Evolutionary conservation across 345 rosid species (phyloP).

Genomic region (Chamaenerion angustifolium): DNA sequence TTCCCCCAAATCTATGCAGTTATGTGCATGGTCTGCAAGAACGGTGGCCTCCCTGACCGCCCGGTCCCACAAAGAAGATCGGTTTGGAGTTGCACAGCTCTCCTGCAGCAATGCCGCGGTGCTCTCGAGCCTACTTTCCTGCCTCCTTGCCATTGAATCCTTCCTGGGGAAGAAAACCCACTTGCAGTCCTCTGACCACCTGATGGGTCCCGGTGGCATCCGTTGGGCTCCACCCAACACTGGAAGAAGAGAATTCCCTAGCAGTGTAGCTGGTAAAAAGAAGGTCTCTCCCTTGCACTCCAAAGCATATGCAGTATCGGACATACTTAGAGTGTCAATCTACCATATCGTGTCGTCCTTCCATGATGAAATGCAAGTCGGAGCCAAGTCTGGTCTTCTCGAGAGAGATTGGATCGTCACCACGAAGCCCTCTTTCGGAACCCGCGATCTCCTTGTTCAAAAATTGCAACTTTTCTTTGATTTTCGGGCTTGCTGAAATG

Average conservation of each 20-base stretch:
- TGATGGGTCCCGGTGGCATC: slow-evolving; percentile 57
- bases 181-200: slow-evolving; percentile 45
- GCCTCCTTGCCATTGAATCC: slow-evolving; percentile 70
- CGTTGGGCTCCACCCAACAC: slow-evolving; percentile 51
- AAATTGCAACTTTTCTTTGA: slow-evolving; percentile 68
- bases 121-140: slow-evolving; percentile 56
- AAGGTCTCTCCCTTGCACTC: slow-evolving; percentile 35
- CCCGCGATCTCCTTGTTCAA: slow-evolving; percentile 48
- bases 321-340: slow-evolving; percentile 60
- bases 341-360: slow-evolving; percentile 57
- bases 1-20: slow-evolving; percentile 19
- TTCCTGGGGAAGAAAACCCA: slow-evolving; percentile 73
- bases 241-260: slow-evolving; percentile 42
- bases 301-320: slow-evolving; percentile 59
- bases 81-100: slow-evolving; percentile 86
- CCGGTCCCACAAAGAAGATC: slow-evolving; percentile 63
- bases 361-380: slow-evolving; percentile 56
- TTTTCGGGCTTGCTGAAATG: slow-evolving; percentile 39
- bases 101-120: slow-evolving; percentile 72
- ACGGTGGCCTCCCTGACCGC: slow-evolving; percentile 52
- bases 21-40: slow-evolving; percentile 76
- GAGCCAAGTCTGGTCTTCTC: slow-evolving; percentile 49
- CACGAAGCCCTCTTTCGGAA: slow-evolving; percentile 50
- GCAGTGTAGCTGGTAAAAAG: slow-evolving; percentile 22
- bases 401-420: slow-evolving; percentile 65